Conservation (phyloP, 1,284 basidiomycete genomes). For the Hemileia vastatrix region DNA sequence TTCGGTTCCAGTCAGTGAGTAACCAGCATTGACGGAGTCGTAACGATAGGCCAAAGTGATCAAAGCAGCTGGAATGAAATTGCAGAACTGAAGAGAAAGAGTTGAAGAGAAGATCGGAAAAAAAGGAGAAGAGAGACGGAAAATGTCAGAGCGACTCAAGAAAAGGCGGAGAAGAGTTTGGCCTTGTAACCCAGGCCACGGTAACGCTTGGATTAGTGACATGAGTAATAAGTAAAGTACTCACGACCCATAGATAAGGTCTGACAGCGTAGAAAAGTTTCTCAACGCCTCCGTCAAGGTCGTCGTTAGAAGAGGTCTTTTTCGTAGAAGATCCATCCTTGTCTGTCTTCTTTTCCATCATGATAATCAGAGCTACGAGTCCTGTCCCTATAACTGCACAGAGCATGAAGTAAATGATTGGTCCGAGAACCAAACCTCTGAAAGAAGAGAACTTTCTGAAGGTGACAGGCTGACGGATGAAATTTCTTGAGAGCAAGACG, state of each 20-base stretch:
- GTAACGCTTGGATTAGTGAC: no score
- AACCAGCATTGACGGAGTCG: not conserved
- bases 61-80: not conserved
- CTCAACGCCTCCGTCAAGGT: not conserved
- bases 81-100: not conserved
- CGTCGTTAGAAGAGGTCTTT: not conserved
- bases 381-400: not conserved
- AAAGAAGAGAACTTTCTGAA: not conserved
- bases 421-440: not conserved
- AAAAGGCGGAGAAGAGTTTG: no score
- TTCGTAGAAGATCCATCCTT: not conserved
- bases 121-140: not conserved
- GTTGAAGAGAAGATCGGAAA: not conserved
- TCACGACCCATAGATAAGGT: not conserved
- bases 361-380: not conserved
- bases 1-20: not conserved
- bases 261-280: not conserved
- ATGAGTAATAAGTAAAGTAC: not conserved
- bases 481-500: not conserved
- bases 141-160: not conserved
- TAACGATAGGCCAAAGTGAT: not conserved
- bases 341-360: not conserved
- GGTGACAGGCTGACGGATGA: not conserved
- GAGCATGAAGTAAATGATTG: not conserved
- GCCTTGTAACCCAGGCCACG: no score